These are phyloP conservation scores for Trypanosomatidae sp. DNA, from an alignment of 208 protist species.

Conservation along the genomic window DNA sequence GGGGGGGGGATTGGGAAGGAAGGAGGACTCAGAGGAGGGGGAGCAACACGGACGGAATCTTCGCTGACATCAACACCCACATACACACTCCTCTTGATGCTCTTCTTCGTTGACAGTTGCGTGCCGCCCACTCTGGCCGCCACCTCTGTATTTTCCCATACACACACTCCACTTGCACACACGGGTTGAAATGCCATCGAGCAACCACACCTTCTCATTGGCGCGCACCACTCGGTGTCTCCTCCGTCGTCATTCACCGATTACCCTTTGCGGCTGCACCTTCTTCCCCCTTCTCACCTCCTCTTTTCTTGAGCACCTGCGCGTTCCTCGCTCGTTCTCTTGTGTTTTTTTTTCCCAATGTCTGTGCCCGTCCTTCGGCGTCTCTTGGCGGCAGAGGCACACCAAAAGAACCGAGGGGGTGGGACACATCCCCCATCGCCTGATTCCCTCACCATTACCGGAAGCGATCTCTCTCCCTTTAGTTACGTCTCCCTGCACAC, in stretches of 20 bases:
- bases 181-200: neutral
- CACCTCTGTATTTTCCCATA: neutral
- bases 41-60: neutral
- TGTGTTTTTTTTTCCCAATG: neutral
- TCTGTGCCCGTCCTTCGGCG: neutral
- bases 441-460: no score
- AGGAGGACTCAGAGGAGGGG: neutral
- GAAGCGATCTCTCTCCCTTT: neutral
- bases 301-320: neutral
- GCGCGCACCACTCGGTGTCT: neutral
- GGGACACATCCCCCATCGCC: neutral
- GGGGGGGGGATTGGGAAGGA: neutral
- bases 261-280: neutral
- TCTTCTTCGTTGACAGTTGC: neutral
- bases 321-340: neutral
- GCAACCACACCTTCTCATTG: neutral
- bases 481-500: neutral
- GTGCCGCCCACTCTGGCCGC: neutral
- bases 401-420: neutral
- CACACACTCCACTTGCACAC: neutral
- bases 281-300: neutral
- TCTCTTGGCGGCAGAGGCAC: neutral
- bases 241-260: neutral
- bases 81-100: neutral
- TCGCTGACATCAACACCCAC: neutral